Conservation (phyloP, 805 yeast genomes). For the Torulaspora microellipsoides region DNA sequence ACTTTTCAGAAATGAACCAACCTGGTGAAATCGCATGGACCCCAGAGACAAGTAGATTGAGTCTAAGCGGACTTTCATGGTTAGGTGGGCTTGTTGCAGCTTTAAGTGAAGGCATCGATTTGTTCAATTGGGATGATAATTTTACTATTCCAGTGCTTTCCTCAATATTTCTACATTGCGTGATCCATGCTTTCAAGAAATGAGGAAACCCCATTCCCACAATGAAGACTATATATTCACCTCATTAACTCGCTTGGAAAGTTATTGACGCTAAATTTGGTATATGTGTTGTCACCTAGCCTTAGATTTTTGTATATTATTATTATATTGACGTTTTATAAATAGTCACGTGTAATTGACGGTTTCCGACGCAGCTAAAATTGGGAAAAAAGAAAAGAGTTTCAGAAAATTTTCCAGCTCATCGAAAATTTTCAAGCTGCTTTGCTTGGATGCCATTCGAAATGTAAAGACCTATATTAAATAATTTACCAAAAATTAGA, state of each 20-base stretch:
- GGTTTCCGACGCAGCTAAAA: too few species aligned
- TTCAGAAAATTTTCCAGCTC: conserved; percentile 23
- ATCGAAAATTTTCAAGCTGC: conserved; percentile 24
- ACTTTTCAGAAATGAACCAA: conserved; percentile 47
- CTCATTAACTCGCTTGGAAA: too few species aligned
- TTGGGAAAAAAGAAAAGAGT: too few species aligned
- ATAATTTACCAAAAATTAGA: too few species aligned
- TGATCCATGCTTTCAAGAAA: conserved; percentile 38
- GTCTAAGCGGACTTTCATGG: conserved; percentile 49
- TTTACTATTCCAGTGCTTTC: conserved; percentile 90
- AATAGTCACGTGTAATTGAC: too few species aligned
- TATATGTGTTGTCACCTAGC: not conserved
- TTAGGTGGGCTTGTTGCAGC: conserved; percentile 80
- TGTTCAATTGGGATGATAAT: conserved; percentile 82
- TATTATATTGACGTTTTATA: not conserved
- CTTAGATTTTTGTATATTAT: conserved; percentile 7
- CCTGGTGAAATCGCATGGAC: conserved; percentile 65
- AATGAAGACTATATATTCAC: not conserved
- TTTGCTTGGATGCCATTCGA: too few species aligned
- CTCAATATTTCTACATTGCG: conserved; percentile 54
- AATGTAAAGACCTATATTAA: too few species aligned
- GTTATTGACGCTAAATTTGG: too few species aligned
- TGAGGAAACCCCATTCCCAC: not conserved
- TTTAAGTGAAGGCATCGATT: conserved; percentile 75
- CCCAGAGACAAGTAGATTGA: conserved; percentile 53